Evolutionary conservation across 768 basidiomycete genomes (phyloP).

Genomic region (Mycena alexandri): DNA sequence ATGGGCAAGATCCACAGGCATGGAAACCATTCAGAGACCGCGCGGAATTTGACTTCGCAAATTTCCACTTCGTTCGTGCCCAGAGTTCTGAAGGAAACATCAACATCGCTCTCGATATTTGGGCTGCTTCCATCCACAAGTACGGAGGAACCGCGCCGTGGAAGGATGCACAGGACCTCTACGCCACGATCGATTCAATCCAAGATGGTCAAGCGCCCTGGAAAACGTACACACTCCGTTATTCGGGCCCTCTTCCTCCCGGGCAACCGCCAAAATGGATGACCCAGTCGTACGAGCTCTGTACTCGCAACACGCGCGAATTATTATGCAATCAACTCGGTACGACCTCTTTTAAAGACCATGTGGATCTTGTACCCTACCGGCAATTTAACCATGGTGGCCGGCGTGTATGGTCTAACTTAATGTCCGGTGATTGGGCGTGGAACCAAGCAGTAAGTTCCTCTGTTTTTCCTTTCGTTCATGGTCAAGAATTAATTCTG

Average conservation of each 20-base stretch:
- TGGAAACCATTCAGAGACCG: conserved; percentile 14
- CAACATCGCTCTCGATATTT: conserved; percentile 20
- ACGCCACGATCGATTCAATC: conserved; percentile 39
- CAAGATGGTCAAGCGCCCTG: conserved; percentile 38
- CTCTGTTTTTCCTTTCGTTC: neutral
- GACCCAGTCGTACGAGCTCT: conserved; percentile 17
- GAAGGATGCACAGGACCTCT: conserved; percentile 27
- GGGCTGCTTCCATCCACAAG: conserved; percentile 10
- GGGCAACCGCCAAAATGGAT: conserved; percentile 10
- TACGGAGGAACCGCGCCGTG: conserved; percentile 7
- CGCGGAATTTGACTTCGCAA: conserved; percentile 13
- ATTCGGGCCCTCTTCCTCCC: conserved; percentile 7
- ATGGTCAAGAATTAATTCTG: neutral
- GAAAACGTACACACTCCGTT: conserved; percentile 32
- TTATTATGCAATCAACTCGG: conserved; percentile 42
- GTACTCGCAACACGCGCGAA: conserved; percentile 33
- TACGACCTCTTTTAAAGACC: conserved; percentile 39
- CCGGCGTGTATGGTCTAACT: conserved; percentile 42
- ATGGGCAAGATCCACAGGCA: conserved; percentile 19
- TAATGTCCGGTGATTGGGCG: conserved; percentile 55
- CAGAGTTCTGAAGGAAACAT: conserved; percentile 3
- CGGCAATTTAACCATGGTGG: conserved; percentile 39
- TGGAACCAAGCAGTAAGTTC: conserved; percentile 48
- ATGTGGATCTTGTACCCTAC: conserved; percentile 42
- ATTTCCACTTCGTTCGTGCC: conserved; percentile 16